Evolutionary conservation across 768 basidiomycete species (phyloP).

Genomic region (Mycena belliarum): DNA sequence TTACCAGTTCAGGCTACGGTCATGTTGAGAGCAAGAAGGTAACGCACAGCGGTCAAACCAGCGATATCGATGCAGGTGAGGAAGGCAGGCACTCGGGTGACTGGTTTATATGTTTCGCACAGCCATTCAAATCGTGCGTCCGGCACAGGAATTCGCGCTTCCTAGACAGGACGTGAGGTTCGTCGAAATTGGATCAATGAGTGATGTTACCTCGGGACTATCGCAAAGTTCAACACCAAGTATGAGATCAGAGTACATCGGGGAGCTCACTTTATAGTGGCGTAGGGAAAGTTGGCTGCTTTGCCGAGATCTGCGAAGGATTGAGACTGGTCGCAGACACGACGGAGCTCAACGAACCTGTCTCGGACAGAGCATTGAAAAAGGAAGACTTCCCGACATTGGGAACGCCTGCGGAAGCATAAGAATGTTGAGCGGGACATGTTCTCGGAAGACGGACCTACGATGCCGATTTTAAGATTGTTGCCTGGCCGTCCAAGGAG

Average conservation of each 20-base stretch:
- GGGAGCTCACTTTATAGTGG: constrained; percentile 64
- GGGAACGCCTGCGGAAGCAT: constrained; percentile 63
- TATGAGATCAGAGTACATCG: constrained; percentile 11
- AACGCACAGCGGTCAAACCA: constrained; percentile 85
- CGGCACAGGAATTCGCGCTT: constrained; percentile 94
- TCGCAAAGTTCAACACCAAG: constrained; percentile 2
- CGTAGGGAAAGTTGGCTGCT: constrained; percentile 97
- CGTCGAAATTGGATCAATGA: not conserved
- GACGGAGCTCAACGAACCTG: constrained; percentile 50
- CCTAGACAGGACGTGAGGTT: constrained; percentile 34
- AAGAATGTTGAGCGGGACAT: constrained; percentile 22
- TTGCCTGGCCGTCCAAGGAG: constrained; percentile 91
- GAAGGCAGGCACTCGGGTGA: constrained; percentile 85
- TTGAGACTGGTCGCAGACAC: not conserved
- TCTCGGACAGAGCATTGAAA: constrained; percentile 94
- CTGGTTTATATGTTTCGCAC: constrained; percentile 86
- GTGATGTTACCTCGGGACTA: constrained; percentile 56
- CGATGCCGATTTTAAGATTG: constrained; percentile 98
- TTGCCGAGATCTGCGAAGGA: constrained; percentile 73
- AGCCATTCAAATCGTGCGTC: constrained; percentile 96
- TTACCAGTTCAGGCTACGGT: constrained; percentile 2
- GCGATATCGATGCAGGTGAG: constrained; percentile 99
- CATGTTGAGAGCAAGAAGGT: not conserved
- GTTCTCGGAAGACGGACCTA: constrained; percentile 64
- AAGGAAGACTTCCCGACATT: constrained; percentile 99